These are phyloP conservation scores for Stemphylium vesicarium DNA, from an alignment of 2,329 filamentous ascomycete genomes.

Conservation along the genomic window DNA sequence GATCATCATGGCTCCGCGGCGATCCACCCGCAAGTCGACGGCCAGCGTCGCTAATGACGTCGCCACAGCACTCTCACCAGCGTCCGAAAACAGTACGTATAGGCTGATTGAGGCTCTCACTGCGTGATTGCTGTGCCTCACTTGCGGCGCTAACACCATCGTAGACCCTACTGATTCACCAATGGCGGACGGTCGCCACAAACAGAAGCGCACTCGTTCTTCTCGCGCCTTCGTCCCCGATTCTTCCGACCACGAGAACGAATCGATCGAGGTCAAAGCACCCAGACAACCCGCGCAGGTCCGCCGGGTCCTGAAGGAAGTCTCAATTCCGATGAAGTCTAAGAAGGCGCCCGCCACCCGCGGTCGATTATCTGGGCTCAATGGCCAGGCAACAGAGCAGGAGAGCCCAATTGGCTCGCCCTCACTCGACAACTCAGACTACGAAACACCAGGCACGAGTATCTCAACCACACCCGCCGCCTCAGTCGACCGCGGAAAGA, in stretches of 20 bases:
- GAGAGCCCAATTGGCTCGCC: conserved; percentile 39
- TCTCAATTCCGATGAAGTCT: conserved; percentile 38
- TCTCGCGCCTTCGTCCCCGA: conserved; percentile 40
- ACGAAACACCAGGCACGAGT: conserved; percentile 69
- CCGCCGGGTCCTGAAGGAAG: conserved; percentile 42
- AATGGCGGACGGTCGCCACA: conserved; percentile 16
- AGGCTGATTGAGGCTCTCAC: not conserved
- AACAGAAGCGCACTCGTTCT: conserved; percentile 26
- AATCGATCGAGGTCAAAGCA: conserved; percentile 18
- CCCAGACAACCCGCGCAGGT: conserved; percentile 7
- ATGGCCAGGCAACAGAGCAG: conserved; percentile 18
- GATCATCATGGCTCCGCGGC: conserved; percentile 31
- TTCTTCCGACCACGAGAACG: conserved; percentile 41
- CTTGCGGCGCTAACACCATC: conserved; percentile 2
- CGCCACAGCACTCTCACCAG: conserved; percentile 8
- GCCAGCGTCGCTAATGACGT: conserved; percentile 11
- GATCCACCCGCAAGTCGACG: conserved; percentile 34
- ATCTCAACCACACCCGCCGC: conserved; percentile 61
- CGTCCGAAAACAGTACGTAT: conserved; percentile 10
- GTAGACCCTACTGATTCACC: conserved; percentile 12
- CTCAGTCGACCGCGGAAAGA: conserved; percentile 34
- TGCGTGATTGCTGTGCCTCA: not conserved
- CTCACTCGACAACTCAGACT: conserved; percentile 53
- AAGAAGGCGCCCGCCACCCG: conserved; percentile 20
- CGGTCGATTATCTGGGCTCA: conserved; percentile 15